A percentile compares a stretch with the other conserved stretches of the same genome.
These are phyloP conservation scores for Seiridium unicorne DNA, from an alignment of 2,329 filamentous ascomycete genomes.

Conservation along the genomic window DNA sequence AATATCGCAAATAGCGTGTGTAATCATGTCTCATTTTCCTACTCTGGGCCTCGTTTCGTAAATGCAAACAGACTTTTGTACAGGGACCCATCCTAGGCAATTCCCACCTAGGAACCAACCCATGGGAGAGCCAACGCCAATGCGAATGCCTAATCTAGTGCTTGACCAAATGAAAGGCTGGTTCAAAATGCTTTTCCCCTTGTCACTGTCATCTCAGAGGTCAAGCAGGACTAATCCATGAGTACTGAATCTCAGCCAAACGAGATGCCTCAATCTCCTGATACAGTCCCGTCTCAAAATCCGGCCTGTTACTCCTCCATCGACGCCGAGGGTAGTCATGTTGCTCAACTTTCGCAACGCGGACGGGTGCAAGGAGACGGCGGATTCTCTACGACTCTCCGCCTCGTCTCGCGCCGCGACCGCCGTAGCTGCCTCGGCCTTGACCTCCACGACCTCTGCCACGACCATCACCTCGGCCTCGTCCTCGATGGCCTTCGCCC, in stretches of 20 bases:
- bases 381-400: constrained; percentile 29
- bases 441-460: constrained; percentile 25
- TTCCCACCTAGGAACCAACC: background rate
- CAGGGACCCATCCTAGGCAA: background rate
- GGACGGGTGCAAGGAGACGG: constrained; percentile 15
- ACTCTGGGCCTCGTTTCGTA: background rate
- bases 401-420: constrained; percentile 22
- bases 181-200: constrained; percentile 7
- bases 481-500: constrained; percentile 22
- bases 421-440: constrained; percentile 18
- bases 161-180: constrained; percentile 17
- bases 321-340: background rate
- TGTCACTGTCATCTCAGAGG: background rate
- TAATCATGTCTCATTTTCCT: constrained; percentile 1
- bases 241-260: background rate
- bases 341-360: constrained; percentile 6
- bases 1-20: too few relatives aligned
- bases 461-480: constrained; percentile 23
- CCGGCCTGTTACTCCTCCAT: background rate
- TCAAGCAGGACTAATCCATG: background rate
- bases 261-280: background rate
- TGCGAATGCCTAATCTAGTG: constrained; percentile 9
- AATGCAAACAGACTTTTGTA: constrained; percentile 8
- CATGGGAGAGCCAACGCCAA: constrained; percentile 6
- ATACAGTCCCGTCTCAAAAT: background rate